These are phyloP conservation scores for Malus hybrid DNA, from an alignment of 331 rosid species.

Conservation along the genomic window DNA sequence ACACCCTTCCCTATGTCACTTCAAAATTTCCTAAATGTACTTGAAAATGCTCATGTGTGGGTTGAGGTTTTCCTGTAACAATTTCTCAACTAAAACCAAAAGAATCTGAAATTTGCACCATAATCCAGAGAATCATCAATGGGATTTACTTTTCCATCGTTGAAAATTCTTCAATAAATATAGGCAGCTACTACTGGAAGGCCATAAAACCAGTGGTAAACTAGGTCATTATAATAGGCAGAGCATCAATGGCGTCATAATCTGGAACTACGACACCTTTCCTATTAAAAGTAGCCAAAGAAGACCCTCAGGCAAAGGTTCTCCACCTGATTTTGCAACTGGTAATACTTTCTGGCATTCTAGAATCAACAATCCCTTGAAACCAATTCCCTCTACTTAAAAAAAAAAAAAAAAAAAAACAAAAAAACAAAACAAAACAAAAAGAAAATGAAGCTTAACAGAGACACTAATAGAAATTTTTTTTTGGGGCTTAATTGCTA, in stretches of 20 bases:
- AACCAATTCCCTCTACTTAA: constrained; percentile 63
- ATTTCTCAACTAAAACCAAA: too few relatives aligned
- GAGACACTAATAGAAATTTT: too few relatives aligned
- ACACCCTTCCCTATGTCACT: too few relatives aligned
- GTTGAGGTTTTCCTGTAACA: too few relatives aligned
- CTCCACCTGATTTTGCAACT: constrained; percentile 77
- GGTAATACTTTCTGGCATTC: constrained; percentile 83
- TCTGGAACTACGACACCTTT: constrained; percentile 67
- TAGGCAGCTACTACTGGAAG: constrained; percentile 78
- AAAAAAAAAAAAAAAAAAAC: too few relatives aligned
- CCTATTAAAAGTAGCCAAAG: constrained; percentile 92
- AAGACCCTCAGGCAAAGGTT: constrained; percentile 88
- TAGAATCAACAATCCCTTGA: constrained; percentile 71
- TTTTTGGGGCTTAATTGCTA: too few relatives aligned
- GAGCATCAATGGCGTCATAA: constrained; percentile 90
- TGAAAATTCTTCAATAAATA: constrained; percentile 72
- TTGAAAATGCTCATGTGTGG: too few relatives aligned
- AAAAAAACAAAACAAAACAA: too few relatives aligned
- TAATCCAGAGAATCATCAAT: constrained; percentile 77
- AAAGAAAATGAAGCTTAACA: too few relatives aligned
- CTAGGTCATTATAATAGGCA: constrained; percentile 80
- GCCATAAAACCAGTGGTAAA: constrained; percentile 92
- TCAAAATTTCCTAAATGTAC: too few relatives aligned
- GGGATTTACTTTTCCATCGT: constrained; percentile 64
- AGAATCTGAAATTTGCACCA: constrained; percentile 58